Evolutionary conservation across 441 rosid species (phyloP).

Genomic region (Gossypium davidsonii): DNA sequence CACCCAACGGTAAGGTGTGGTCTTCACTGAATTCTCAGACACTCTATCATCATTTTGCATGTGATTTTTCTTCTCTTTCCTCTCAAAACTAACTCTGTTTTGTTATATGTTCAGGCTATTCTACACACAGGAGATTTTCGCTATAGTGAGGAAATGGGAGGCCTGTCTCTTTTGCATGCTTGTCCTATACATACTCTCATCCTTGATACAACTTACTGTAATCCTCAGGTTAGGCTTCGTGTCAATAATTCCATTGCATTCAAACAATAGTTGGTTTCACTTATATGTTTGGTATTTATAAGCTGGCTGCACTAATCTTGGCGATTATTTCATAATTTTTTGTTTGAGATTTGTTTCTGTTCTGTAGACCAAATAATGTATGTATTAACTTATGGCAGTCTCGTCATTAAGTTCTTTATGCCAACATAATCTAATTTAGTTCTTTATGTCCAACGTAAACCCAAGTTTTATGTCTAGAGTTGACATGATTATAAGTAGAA

Average conservation of each 20-base stretch:
- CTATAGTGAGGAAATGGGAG: conserved; percentile 52
- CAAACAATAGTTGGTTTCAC: neutral
- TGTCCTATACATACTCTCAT: conserved; percentile 63
- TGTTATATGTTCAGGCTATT: conserved; percentile 47
- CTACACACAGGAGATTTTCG: conserved; percentile 96
- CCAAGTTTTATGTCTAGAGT: neutral
- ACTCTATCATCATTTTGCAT: conserved; percentile 1
- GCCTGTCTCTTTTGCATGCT: conserved; percentile 29
- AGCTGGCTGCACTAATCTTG: neutral
- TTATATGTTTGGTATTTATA: neutral
- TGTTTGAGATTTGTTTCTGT: neutral
- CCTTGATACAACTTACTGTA: conserved; percentile 91
- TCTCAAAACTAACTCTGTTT: conserved; percentile 7
- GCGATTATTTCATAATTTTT: neutral
- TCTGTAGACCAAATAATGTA: neutral
- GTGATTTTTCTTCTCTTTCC: neutral
- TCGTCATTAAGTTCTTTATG: neutral
- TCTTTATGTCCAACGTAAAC: neutral
- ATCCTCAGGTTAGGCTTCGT: conserved; percentile 58
- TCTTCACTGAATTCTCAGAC: conserved; percentile 15
- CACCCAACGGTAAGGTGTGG: conserved; percentile 85
- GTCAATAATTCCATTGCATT: neutral
- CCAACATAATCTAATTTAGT: neutral
- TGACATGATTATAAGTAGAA: neutral
- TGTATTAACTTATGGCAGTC: neutral